Base-by-base conservation (phyloP, 257 asterid species). In the Jaltomata sinuosa region DNA sequence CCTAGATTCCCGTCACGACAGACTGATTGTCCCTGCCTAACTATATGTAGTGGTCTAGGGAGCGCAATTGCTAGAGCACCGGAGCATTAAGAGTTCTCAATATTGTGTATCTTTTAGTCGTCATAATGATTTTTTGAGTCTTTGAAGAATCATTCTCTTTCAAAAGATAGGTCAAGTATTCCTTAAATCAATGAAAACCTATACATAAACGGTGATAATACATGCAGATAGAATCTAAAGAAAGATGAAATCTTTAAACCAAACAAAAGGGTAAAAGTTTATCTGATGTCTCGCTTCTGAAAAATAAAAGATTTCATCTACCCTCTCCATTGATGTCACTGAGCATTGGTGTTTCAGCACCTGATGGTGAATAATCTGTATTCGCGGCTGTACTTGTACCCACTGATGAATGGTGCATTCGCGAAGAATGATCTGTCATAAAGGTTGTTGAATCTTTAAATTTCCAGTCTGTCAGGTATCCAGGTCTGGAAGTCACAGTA, bases 381-480 rank as follows among this genome's bases (percentile, higher is more conserved):
- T 65, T 82, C 0, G 87, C 8, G 1, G 81, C 57, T 31, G 31
- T 74, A 32, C 87, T 74, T 12, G 91, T 80, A 27, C 80, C 53
- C 0, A 85, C 55, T 12, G 87, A 81, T 21, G 84, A 80, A 80
- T 67, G 80, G 27, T 11, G 83, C 53, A 50, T 8, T 52, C 59
- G 83, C 8, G 90, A 65, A 65, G 83, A 85, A 4, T 77, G 77
- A 49, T 83, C 64, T 1, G 83, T 59, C 84, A 84, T 18, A 47
- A 87, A 88, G 45, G 89, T 89, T 0, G 93, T 89, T 0, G 89
- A 12, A 62, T 90, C 95, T 3, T 67, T 82, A 29, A 91, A 91
- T 49, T 85, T 87, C 94, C 93, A 90, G 68, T 90, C 98, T 0
- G 92, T 91, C 21, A 91, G 85, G 86, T 92, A 92, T 5, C 94